Percentiles rank a stretch among this genome's conserved stretches.
Conservation (phyloP, 2,329 filamentous ascomycete species). For the Pseudomassariella vexata region DNA sequence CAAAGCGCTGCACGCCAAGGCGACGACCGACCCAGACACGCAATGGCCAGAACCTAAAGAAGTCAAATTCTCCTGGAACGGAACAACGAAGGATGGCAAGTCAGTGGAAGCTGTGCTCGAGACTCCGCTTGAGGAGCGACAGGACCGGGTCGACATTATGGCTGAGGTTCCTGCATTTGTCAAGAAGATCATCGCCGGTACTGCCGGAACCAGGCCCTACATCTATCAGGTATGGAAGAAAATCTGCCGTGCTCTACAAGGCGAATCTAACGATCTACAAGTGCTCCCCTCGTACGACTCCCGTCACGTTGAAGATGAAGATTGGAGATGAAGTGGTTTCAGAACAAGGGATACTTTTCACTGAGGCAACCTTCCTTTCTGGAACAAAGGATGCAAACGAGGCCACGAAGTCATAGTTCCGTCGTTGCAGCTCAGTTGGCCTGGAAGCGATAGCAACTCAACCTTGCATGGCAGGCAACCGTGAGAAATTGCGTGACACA, state of each 20-base stretch:
- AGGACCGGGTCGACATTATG: slow-evolving; percentile 92
- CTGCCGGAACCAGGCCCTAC: slow-evolving; percentile 90
- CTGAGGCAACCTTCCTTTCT: slow-evolving; percentile 95
- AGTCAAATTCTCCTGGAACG: slow-evolving; percentile 72
- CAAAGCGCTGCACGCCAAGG: slow-evolving; percentile 65
- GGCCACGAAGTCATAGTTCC: not conserved
- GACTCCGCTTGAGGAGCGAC: slow-evolving; percentile 59
- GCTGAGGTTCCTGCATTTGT: slow-evolving; percentile 92
- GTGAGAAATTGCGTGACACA: no score
- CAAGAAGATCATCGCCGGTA: slow-evolving; percentile 84
- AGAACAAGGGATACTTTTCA: slow-evolving; percentile 76
- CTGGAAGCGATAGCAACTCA: no score
- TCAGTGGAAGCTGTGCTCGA: slow-evolving; percentile 64
- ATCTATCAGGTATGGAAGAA: slow-evolving; percentile 77
- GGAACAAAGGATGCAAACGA: slow-evolving; percentile 20
- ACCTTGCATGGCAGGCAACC: no score
- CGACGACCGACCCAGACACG: slow-evolving; percentile 67
- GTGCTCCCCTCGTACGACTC: slow-evolving; percentile 62
- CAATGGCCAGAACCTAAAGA: slow-evolving; percentile 84
- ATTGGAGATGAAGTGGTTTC: slow-evolving; percentile 71
- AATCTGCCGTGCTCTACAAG: slow-evolving; percentile 4
- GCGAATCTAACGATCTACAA: slow-evolving; percentile 28
- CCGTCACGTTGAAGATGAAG: slow-evolving; percentile 73
- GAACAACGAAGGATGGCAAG: slow-evolving; percentile 72
- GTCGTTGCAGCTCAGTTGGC: no score